Conservation (phyloP, 306 rosid genomes). For the Cucumis sativus region DNA sequence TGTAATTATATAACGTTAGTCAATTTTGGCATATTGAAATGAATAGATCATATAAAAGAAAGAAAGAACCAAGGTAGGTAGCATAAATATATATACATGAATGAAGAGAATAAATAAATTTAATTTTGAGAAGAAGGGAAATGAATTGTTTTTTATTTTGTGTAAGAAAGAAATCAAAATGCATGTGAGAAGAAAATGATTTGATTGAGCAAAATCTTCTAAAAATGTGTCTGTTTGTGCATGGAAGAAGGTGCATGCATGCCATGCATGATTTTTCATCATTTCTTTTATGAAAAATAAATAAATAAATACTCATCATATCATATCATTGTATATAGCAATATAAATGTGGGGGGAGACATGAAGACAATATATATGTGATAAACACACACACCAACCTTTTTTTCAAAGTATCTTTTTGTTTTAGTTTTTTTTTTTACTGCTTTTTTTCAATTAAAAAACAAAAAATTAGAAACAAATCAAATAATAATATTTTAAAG, state of each 20-base stretch:
- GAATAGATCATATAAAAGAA: not conserved
- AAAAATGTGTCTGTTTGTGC: not conserved
- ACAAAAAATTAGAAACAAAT: too few relatives aligned
- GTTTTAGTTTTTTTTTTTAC: not conserved
- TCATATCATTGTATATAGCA: not conserved
- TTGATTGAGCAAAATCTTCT: not conserved
- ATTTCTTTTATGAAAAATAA: too few relatives aligned
- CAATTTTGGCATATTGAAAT: not conserved
- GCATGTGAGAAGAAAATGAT: not conserved
- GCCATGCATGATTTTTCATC: not conserved
- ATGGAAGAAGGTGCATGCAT: not conserved
- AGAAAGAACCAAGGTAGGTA: not conserved
- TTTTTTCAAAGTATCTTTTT: not conserved
- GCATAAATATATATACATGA: not conserved
- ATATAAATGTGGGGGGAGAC: not conserved
- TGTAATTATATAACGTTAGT: not conserved
- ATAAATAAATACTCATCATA: not conserved
- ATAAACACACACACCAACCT: not conserved
- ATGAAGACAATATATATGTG: not conserved
- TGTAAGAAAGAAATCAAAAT: not conserved
- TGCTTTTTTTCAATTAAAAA: not conserved
- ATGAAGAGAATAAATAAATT: not conserved
- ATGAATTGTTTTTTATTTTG: not conserved
- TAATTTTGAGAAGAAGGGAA: not conserved
- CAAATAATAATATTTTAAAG: not conserved